phyloP scores from a whole-genome alignment of 805 yeast genomes.

The Wickerhamomyces queroliae region DNA sequence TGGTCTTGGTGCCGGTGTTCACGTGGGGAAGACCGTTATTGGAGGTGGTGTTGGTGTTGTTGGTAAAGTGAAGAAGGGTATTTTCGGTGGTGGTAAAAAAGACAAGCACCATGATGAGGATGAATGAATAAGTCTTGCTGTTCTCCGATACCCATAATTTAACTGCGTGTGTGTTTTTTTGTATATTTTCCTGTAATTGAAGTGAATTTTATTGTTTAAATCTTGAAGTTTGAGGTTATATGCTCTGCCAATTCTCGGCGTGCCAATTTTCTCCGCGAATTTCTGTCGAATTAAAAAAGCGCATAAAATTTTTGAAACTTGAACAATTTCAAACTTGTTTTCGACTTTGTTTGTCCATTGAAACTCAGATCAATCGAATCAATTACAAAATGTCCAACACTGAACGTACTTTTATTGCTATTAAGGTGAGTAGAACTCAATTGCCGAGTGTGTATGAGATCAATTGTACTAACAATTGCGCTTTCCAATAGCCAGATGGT shows the following conservation, averaged over 20 bases:
- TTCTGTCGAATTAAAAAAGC: too few species aligned
- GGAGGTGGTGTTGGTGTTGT: slow-evolving; percentile 41
- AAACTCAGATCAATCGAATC: background rate
- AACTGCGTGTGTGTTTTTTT: background rate
- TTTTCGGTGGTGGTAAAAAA: slow-evolving; percentile 30
- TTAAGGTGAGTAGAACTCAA: slow-evolving; percentile 33
- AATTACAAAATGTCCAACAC: slow-evolving; percentile 25
- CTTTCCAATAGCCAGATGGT: slow-evolving; percentile 76
- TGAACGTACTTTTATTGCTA: slow-evolving; percentile 91
- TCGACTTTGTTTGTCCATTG: background rate
- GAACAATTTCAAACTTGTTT: background rate
- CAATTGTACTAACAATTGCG: background rate
- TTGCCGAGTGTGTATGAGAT: background rate
- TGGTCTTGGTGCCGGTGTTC: slow-evolving; percentile 41
- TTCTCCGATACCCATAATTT: background rate
- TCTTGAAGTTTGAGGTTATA: too few species aligned
- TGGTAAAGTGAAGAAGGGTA: slow-evolving; percentile 33
- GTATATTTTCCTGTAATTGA: too few species aligned
- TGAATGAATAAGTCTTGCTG: background rate
- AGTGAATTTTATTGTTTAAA: too few species aligned
- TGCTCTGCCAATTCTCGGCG: too few species aligned
- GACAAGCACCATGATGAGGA: slow-evolving; percentile 4
- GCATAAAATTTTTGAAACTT: too few species aligned
- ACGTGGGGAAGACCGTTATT: slow-evolving; percentile 36
- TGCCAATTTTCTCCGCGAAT: too few species aligned